phyloP scores from a whole-genome alignment of 2,329 filamentous ascomycete species.

The Aureobasidium subglaciale region DNA sequence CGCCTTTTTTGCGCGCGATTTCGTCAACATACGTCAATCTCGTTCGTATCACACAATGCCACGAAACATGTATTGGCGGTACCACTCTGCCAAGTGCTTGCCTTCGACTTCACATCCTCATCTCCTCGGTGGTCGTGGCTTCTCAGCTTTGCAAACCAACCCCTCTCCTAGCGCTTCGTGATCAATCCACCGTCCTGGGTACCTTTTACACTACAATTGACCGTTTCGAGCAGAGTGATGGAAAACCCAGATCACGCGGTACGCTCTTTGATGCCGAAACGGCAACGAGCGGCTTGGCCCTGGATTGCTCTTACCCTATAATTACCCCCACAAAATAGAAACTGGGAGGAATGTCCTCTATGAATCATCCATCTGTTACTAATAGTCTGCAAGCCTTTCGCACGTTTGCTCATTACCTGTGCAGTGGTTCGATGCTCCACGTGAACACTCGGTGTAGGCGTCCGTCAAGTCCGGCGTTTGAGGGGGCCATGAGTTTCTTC shows the following conservation, averaged over 20 bases:
- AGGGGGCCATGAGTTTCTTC: slow-evolving; percentile 1
- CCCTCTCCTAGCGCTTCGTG: slow-evolving; percentile 3
- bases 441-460: neutral
- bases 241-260: too few relatives aligned
- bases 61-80: neutral
- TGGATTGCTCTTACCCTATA: neutral
- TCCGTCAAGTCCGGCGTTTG: neutral
- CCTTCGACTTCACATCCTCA: neutral
- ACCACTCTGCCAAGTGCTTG: slow-evolving; percentile 5
- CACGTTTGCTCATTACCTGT: slow-evolving; percentile 10
- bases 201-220: neutral
- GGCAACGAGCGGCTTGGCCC: slow-evolving; percentile 11
- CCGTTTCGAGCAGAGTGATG: neutral
- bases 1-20: neutral
- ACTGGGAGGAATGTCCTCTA: neutral
- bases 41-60: slow-evolving; percentile 3
- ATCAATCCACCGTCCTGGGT: slow-evolving; percentile 9
- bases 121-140: slow-evolving; percentile 1
- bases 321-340: too few relatives aligned
- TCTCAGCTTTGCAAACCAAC: neutral
- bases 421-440: slow-evolving; percentile 3
- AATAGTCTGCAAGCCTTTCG: slow-evolving; percentile 11
- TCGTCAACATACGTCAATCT: neutral
- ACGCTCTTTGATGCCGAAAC: slow-evolving; percentile 1
- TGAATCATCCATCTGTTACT: slow-evolving; percentile 7